Base-by-base conservation (phyloP, 768 basidiomycete genomes). In the Suillus hirtellus region DNA sequence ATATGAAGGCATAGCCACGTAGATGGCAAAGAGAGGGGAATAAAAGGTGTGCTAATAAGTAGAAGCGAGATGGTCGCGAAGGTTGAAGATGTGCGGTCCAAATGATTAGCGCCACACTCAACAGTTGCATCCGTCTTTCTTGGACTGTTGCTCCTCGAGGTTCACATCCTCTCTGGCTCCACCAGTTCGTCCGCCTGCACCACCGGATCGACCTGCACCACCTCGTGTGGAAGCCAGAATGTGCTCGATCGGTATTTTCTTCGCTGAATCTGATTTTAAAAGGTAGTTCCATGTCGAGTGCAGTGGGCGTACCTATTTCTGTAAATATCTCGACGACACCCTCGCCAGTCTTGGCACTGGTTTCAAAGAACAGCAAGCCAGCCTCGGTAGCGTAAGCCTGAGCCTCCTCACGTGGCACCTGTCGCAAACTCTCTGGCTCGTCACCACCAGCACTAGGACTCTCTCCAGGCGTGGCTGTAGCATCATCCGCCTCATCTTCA, bases 311-410 rank as follows among this genome's bases (percentile, higher is more conserved):
- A 98, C 96, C 96, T 71, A 99, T 99, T 78, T 98, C 96, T 12
- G 96, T 99, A 76, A 99, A 99, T 37, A 99, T 87, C 71, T 99
- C 97, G 31, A 95, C 91, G 61, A 99, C 86, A 44, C 95, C 95
- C 71, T 96, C 92, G 19, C 96, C 95, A 5, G 93, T 94, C 86
- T 99, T 99, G 31, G 97, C 97, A 71, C 90, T 93, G 43, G 96
- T 97, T 82, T 99, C 97, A 69, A 96, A 97, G 83, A 99, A 99
- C 47, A 99, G 79, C 49, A 99, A 76, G 1, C 93, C 92, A n/a
- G 92, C 89, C 77, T 99, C 97, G 61, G 91, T 86, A 14, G 97
- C 97, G 73, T 99, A 99, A 9, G 95, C 95, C 72, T 93, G 90
- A 2, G 96, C 97, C 78, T 99, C 97, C 70, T 97, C 96, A 64